Evolutionary conservation across 805 yeast genomes (phyloP).

Genomic region (Kazachstania taianensis): DNA sequence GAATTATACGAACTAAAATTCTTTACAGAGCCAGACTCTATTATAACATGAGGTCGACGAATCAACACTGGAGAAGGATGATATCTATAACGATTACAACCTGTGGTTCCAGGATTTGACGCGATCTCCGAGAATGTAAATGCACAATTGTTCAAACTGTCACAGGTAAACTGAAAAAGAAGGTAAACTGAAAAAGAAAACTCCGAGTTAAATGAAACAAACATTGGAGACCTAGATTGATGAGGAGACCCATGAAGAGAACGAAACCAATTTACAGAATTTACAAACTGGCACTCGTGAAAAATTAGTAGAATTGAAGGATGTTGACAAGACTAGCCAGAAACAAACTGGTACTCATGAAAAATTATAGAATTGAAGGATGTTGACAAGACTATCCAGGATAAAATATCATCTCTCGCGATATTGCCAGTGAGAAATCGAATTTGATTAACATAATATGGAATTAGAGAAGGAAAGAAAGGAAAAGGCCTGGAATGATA

Average conservation of each 20-base stretch:
- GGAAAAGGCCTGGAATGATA: slow-evolving; percentile 19
- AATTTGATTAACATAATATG: slow-evolving; percentile 20
- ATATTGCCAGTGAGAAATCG: slow-evolving; percentile 21
- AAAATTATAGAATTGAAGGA: slow-evolving; percentile 16
- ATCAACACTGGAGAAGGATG: slow-evolving; percentile 13
- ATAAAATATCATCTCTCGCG: slow-evolving; percentile 17
- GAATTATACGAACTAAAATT: slow-evolving; percentile 18
- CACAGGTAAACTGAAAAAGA: slow-evolving; percentile 14
- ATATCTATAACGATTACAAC: slow-evolving; percentile 14
- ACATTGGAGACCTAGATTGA: slow-evolving; percentile 16
- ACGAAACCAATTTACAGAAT: slow-evolving; percentile 19
- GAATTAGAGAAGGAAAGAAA: slow-evolving; percentile 21
- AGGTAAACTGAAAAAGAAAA: slow-evolving; percentile 15
- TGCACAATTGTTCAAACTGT: slow-evolving; percentile 20
- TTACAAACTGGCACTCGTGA: slow-evolving; percentile 17
- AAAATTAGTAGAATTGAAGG: slow-evolving; percentile 17
- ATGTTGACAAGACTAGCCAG: slow-evolving; percentile 18
- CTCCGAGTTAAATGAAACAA: slow-evolving; percentile 10
- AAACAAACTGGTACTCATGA: too few species aligned
- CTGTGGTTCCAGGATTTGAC: slow-evolving; percentile 16
- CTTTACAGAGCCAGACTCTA: slow-evolving; percentile 13
- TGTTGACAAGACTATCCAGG: slow-evolving; percentile 18
- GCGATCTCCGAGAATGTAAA: slow-evolving; percentile 21
- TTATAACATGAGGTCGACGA: slow-evolving; percentile 23
- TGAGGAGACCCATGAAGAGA: slow-evolving; percentile 10